These are phyloP conservation scores for Fusarium oxysporum DNA, from an alignment of 2,329 filamentous ascomycete genomes.

Conservation along the genomic window DNA sequence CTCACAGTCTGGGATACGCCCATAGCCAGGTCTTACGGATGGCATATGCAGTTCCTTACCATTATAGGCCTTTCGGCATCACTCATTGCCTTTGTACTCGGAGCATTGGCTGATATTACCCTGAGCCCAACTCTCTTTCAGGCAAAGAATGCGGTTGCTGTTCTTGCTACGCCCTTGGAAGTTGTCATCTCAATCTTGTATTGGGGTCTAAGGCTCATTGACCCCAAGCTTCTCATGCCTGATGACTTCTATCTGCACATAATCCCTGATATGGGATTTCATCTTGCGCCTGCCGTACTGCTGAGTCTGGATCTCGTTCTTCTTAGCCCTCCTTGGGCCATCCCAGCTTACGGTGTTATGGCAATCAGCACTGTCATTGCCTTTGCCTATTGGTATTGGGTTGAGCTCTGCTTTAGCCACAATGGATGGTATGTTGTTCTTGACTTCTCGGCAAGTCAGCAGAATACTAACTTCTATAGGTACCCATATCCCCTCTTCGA, in stretches of 20 bases:
- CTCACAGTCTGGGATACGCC: slow-evolving; percentile 61
- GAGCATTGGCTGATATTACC: slow-evolving; percentile 73
- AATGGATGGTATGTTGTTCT: slow-evolving; percentile 69
- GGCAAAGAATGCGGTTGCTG: slow-evolving; percentile 74
- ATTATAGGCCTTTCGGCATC: slow-evolving; percentile 76
- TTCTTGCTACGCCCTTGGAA: slow-evolving; percentile 76
- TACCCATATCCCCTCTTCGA: slow-evolving; percentile 91
- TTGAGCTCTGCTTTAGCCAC: slow-evolving; percentile 75
- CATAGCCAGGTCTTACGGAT: slow-evolving; percentile 71
- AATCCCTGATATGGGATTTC: slow-evolving; percentile 71
- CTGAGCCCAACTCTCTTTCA: slow-evolving; percentile 68
- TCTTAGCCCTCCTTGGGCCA: slow-evolving; percentile 78
- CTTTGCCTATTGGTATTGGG: slow-evolving; percentile 80
- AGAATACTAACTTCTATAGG: slow-evolving; percentile 54
- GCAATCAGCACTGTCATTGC: slow-evolving; percentile 68
- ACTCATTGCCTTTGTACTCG: slow-evolving; percentile 69
- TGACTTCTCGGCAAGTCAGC: no score
- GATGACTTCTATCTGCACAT: slow-evolving; percentile 67
- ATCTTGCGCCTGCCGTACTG: slow-evolving; percentile 73
- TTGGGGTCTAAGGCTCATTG: slow-evolving; percentile 73
- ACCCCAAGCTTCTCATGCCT: slow-evolving; percentile 64
- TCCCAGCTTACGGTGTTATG: slow-evolving; percentile 69
- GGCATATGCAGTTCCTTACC: slow-evolving; percentile 78
- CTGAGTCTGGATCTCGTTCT: slow-evolving; percentile 74
- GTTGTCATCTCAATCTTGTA: slow-evolving; percentile 78